phyloP scores from a whole-genome alignment of 768 basidiomycete genomes.

The Gymnopilus dilepis region DNA sequence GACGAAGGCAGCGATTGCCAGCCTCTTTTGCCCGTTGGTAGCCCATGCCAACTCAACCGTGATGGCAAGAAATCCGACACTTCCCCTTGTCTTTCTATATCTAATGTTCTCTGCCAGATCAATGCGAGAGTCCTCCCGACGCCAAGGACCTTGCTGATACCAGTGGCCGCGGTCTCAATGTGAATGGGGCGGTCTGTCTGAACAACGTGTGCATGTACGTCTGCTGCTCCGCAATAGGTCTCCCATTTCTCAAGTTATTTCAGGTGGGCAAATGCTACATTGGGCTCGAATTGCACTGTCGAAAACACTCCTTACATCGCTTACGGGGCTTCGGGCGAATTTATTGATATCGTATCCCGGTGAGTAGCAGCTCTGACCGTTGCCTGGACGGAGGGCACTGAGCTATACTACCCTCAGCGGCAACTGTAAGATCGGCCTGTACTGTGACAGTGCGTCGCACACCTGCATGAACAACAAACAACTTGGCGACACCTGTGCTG shows the following conservation, averaged over 20 bases:
- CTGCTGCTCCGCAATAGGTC: neutral
- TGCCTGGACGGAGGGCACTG: no score
- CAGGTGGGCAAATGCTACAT: slow-evolving; percentile 82
- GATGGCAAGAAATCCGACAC: slow-evolving; percentile 59
- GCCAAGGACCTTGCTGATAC: slow-evolving; percentile 65
- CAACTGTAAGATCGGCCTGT: slow-evolving; percentile 75
- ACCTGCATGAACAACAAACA: slow-evolving; percentile 65
- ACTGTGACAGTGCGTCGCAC: slow-evolving; percentile 69
- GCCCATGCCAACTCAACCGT: slow-evolving; percentile 82
- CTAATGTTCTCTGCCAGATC: slow-evolving; percentile 52
- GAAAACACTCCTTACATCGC: slow-evolving; percentile 85
- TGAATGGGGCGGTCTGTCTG: slow-evolving; percentile 85
- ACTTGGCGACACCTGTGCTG: slow-evolving; percentile 61
- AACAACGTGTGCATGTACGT: slow-evolving; percentile 84
- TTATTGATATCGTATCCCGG: slow-evolving; percentile 84
- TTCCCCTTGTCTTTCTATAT: neutral
- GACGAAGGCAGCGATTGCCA: slow-evolving; percentile 82
- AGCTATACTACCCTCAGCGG: no score
- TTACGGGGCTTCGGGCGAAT: slow-evolving; percentile 64
- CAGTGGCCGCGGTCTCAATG: slow-evolving; percentile 69
- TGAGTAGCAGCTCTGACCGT: slow-evolving; percentile 31
- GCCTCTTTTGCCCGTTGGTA: slow-evolving; percentile 59
- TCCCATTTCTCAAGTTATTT: neutral
- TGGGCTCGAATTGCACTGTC: slow-evolving; percentile 63
- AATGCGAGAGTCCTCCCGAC: slow-evolving; percentile 76